Evolutionary conservation across 177 flowering plant species (phyloP).

Genomic region (Vitis hybrid): DNA sequence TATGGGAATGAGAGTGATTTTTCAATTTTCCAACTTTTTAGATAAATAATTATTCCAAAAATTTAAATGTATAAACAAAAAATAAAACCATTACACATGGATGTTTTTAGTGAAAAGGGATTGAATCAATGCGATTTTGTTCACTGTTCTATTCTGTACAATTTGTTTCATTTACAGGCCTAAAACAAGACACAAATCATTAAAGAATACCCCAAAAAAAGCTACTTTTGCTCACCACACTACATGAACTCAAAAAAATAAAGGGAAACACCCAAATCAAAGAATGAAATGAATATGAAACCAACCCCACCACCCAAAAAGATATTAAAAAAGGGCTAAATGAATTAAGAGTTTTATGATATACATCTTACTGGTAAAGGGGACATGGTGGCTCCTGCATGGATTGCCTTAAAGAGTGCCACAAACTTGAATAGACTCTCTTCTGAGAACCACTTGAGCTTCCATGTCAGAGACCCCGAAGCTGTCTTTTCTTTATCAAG

Average conservation of each 20-base stretch:
- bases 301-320: background rate
- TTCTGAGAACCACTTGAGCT: constrained; percentile 68
- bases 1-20: no score
- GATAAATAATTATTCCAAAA: no score
- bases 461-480: constrained; percentile 40
- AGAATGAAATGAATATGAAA: constrained; percentile 38
- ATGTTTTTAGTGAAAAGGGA: background rate
- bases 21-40: no score
- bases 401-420: constrained; percentile 58
- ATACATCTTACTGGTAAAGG: constrained; percentile 39
- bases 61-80: background rate
- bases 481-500: constrained; percentile 6
- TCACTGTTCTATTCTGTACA: constrained; percentile 27
- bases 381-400: constrained; percentile 34
- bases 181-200: constrained; percentile 11
- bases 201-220: constrained; percentile 18
- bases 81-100: background rate
- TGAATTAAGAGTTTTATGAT: constrained; percentile 12
- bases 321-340: background rate
- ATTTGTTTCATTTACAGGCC: constrained; percentile 4
- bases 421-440: constrained; percentile 58
- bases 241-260: background rate
- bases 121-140: background rate
- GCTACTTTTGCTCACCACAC: constrained; percentile 17
- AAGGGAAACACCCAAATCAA: constrained; percentile 17